Base-by-base conservation (phyloP, 2,329 filamentous ascomycete genomes). In the Sporothrix curviconia region DNA sequence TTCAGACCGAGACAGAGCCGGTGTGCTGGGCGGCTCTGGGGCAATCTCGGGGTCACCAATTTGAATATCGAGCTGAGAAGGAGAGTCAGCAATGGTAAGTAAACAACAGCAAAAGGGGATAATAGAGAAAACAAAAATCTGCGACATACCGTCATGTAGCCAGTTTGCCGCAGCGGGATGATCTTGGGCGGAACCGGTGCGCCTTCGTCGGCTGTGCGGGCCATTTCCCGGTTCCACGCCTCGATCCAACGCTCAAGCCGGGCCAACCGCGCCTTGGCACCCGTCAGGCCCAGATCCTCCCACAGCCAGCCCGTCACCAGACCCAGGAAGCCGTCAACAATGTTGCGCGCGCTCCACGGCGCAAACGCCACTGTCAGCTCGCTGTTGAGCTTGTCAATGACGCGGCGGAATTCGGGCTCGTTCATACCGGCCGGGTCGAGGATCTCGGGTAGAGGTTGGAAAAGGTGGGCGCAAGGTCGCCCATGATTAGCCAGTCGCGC, bases 381-480 rank as follows among this genome's bases (percentile, higher is more conserved):
- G 12, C 81, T 74, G 67, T 99, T 99, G 55, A 97, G 79, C 66
- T 85, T 88, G 59, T 91, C 84, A 56, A 99, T 83, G 30, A 97
- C 75, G 11, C 79, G 78, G 3, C 94, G 84, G 67, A 99, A 99
- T 65, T 95, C 90, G 59, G 86, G 85, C 70, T 99, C 94, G 1
- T 83, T 80, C 43, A 99, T 74, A 32, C 92, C 83, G 0, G 83
- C 83, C 0, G 91, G 90, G 63, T 96, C 92, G 7, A 99, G 77
- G 58, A 99, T 95, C 69, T 99, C 94, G 0, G 94, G 66, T 99
- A 99, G 3, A 96, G 78, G 66, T 97, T 96, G 15, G 90, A 94
- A 69, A 95, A 97, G 0, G 92, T 90, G 0, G 94, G 94, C 1
- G 92, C 92, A 28, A 96, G 76, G 70, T 99, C 94, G 36, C 92